These are phyloP conservation scores for Euryodendron excelsum DNA, from an alignment of 148 eudicot species.

Conservation along the genomic window DNA sequence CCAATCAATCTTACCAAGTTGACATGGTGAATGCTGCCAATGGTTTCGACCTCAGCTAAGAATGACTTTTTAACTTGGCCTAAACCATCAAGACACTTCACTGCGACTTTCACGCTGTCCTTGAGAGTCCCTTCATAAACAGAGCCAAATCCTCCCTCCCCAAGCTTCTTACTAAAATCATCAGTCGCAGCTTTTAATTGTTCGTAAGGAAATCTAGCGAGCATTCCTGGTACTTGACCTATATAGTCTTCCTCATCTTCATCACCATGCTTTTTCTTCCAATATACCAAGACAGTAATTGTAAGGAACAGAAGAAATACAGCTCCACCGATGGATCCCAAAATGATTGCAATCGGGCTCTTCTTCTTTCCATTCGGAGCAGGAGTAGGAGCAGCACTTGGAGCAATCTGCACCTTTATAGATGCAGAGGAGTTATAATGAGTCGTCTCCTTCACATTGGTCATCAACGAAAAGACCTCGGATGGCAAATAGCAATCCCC, in stretches of 20 bases:
- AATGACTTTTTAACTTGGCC: conserved; percentile 9
- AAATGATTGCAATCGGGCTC: too few relatives aligned
- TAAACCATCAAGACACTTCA: conserved; percentile 11
- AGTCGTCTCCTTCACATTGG: not conserved
- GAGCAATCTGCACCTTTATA: not conserved
- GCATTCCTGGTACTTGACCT: not conserved
- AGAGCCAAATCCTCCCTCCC: conserved; percentile 23
- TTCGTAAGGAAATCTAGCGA: conserved; percentile 9
- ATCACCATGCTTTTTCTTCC: too few relatives aligned
- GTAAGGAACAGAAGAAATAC: not conserved
- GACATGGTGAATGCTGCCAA: conserved; percentile 22
- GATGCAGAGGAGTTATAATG: too few relatives aligned
- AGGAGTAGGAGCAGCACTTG: too few relatives aligned
- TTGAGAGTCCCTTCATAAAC: conserved; percentile 14
- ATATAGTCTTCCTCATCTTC: conserved; percentile 9
- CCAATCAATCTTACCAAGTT: conserved; percentile 22
- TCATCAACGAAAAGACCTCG: too few relatives aligned
- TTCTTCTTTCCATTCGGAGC: not conserved
- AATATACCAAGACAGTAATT: too few relatives aligned
- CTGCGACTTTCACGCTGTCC: conserved; percentile 15
- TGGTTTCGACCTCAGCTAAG: conserved; percentile 21
- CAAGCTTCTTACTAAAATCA: conserved; percentile 2
- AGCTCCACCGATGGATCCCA: too few relatives aligned
- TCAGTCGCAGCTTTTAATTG: not conserved
- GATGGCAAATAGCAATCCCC: conserved; percentile 32